Base-by-base conservation (phyloP, 371 early-diverging fungal genomes). In the Mortierella sp. region DNA sequence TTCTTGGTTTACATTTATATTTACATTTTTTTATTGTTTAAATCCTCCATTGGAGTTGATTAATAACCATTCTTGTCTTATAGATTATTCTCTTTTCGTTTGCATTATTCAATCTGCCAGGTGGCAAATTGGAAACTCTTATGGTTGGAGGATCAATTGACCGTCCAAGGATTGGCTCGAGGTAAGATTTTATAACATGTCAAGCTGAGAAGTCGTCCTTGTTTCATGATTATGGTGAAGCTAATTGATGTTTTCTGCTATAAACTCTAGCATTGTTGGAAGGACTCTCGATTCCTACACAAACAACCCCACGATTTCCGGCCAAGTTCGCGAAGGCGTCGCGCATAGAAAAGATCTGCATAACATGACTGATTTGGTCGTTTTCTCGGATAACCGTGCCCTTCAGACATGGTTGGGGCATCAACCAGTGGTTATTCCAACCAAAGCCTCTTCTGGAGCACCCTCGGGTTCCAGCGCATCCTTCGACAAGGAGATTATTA, bases 71-170 rank as follows among this genome's bases (percentile, higher is more conserved):
- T 19, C 35, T n/a, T 28, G 45, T 49, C 65, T 29, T 23, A 23
- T 68, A 89, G 89, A 88, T 88, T 80, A 83, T 92, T 64, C 82
- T 93, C 60, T 86, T 91, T 82, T 87, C 90, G 59, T 86, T 86
- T 86, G 88, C 87, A 67, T 55, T 88, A 77, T 88, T 89, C 83
- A 85, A 89, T 75, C 59, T 90, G 57, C 90, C 90, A 9, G 78
- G 86, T 13, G 75, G 83, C 69, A 85, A 65, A 76, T 74, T 85
- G 3, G 83, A 84, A 61, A 86, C 82, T 15, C 75, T 88, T 22
- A 88, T 89, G 63, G 89, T 90, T 12, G 90, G 90, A 51, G 90
- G 78, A n/a, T 77, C 78, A 13, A 26, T 79, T 51, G 74, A 70
- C 34, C 80, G 80, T 56, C 68, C 80, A 15, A 61, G 80, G 26